Base-by-base conservation (phyloP, 371 early-diverging fungal species). In the Rozella allomycis region DNA sequence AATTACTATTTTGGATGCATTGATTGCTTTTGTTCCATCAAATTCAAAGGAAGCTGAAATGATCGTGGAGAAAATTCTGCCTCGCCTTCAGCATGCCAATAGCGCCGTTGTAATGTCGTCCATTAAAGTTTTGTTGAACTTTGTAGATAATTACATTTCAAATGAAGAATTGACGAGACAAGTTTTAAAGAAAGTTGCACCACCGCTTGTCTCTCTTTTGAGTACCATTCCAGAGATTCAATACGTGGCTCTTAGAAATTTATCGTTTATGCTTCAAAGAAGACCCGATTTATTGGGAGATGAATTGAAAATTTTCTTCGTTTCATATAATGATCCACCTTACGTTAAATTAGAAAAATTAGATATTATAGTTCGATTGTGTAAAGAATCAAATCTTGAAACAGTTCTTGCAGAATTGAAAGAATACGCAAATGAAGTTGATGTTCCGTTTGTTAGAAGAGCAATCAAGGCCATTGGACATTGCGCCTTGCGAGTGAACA, bases 321-420 rank as follows among this genome's bases (percentile, higher is more conserved):
- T 84, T 61, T 82, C 80, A 44, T 91, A 83, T 62, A 84, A 86
- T 50, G 93, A 91, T 50, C 90, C 93, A 6, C 73, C 80, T 30
- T 91, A 90, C 44, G 86, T 91, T 36, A 91, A 91, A 45, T 52
- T 82, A 29, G 82, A 82, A 22, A 91, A 91, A 49, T 55, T 91
- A 12, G 80, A 82, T 20, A 73, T 88, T 37, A 66, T 91, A 52
- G 71, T 83, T 37, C 60, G 75, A 31, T 52, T 90, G 16, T 74
- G 76, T 27, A 70, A 61, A 23, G 77, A 75, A 20, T 46, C 55
- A 23, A 86, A 80, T 41, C 60, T 80, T 6, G 78, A 79, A 40
- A 65, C 74, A 37, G 70, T 91, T 8, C 49, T 91, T 38, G 58
- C 70, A 33, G 90, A 91, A 55, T 52, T 91, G 25, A 77, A 79